These are phyloP conservation scores for Paramecium tetraurelia DNA, from an alignment of 73 alveolate genomes.

Conservation along the genomic window DNA sequence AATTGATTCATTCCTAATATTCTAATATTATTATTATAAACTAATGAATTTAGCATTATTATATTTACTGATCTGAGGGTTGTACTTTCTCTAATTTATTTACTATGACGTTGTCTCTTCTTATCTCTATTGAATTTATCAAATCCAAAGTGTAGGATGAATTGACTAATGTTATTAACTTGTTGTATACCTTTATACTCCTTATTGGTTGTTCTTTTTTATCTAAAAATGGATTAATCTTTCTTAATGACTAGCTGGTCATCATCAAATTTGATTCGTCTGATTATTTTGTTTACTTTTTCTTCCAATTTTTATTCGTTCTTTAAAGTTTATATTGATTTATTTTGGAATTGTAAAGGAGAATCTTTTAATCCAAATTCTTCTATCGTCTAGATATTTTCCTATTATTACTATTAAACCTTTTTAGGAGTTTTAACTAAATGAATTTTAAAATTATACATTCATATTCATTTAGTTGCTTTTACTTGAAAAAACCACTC, in stretches of 20 bases:
- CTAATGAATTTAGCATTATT: not conserved
- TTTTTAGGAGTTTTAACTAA: conserved; percentile 10
- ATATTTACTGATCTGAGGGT: not conserved
- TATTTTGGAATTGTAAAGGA: not conserved
- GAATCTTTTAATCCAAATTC: not conserved
- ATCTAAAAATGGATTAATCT: not conserved
- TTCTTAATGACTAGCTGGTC: not conserved
- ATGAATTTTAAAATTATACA: not conserved
- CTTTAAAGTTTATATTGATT: not conserved
- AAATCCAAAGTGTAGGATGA: not conserved
- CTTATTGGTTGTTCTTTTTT: not conserved
- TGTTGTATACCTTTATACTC: not conserved
- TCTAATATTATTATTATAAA: not conserved
- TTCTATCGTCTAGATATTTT: not conserved
- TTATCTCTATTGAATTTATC: conserved; percentile 15
- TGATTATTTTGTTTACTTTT: not conserved
- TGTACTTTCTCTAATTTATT: not conserved
- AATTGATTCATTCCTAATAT: not conserved
- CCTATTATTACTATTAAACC: not conserved
- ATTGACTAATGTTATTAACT: not conserved
- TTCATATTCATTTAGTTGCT: not conserved
- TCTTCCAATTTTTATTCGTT: not conserved
- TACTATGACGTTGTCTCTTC: not conserved
- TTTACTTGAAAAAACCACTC: not conserved
- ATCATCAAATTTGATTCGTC: not conserved